Conservation (phyloP, 805 yeast genomes). For the Wickerhamia fluorescens region DNA sequence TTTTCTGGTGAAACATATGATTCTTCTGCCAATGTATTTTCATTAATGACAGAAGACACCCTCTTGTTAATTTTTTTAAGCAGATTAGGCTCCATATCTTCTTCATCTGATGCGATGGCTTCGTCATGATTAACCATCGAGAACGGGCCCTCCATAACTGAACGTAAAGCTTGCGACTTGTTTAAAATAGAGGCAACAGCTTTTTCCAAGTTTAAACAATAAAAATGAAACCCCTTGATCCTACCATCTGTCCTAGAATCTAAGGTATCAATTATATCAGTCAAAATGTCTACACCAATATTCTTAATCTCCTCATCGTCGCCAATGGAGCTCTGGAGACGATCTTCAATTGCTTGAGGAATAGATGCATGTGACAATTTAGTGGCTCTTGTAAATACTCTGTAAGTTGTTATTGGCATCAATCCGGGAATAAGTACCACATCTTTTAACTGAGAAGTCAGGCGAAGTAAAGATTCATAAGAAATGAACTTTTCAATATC, state of each 20-base stretch:
- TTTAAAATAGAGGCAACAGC: slow-evolving; percentile 82
- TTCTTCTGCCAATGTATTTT: slow-evolving; percentile 28
- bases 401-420: slow-evolving; percentile 85
- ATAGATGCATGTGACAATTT: slow-evolving; percentile 81
- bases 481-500: slow-evolving; percentile 71
- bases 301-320: slow-evolving; percentile 74
- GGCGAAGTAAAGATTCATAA: slow-evolving; percentile 51
- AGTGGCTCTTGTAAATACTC: slow-evolving; percentile 81
- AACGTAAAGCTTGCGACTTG: slow-evolving; percentile 44
- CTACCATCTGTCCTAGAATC: slow-evolving; percentile 46
- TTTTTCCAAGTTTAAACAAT: slow-evolving; percentile 86
- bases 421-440: slow-evolving; percentile 77
- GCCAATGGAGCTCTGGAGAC: slow-evolving; percentile 50
- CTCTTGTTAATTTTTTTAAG: slow-evolving; percentile 13
- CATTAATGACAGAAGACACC: slow-evolving; percentile 34
- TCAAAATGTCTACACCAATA: slow-evolving; percentile 71
- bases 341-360: slow-evolving; percentile 47
- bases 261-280: slow-evolving; percentile 55
- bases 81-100: slow-evolving; percentile 18
- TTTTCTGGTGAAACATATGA: slow-evolving; percentile 13
- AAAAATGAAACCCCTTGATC: slow-evolving; percentile 84
- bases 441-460: slow-evolving; percentile 31
- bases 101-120: slow-evolving; percentile 35
- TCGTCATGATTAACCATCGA: slow-evolving; percentile 24
- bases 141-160: slow-evolving; percentile 33